Percentiles rank a stretch among this genome's conserved stretches.
phyloP scores from a whole-genome alignment of 495 filamentous ascomycete species.

The Thozetella sp. region DNA sequence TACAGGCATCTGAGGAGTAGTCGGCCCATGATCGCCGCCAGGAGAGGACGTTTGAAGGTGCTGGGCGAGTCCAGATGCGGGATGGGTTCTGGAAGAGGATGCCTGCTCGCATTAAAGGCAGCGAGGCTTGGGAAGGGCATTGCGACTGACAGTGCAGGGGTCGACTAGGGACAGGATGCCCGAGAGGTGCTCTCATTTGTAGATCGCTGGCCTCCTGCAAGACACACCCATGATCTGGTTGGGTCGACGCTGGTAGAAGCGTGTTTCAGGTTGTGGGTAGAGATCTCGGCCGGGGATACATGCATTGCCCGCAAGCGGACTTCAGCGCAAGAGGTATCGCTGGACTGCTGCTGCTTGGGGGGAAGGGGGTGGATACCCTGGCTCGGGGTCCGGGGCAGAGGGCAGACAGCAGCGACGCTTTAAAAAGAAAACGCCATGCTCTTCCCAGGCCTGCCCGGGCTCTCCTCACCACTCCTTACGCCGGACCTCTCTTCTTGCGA shows the following conservation, averaged over 20 bases:
- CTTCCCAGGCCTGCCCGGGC: no score
- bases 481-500: no score
- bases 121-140: not conserved
- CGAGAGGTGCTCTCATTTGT: not conserved
- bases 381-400: no score
- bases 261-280: not conserved
- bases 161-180: not conserved
- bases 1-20: not conserved
- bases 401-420: no score
- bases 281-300: not conserved
- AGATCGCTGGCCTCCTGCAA: not conserved
- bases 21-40: not conserved
- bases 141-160: slow-evolving; percentile 1
- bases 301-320: not conserved
- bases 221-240: slow-evolving; percentile 1
- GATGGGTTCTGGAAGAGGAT: not conserved
- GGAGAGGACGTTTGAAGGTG: not conserved
- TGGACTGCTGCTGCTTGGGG: not conserved
- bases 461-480: no score
- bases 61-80: not conserved
- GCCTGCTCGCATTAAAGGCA: not conserved
- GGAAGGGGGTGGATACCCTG: no score
- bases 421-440: no score
- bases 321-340: not conserved
- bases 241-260: not conserved